Percentiles rank a stretch among this genome's conserved stretches.
Conservation (phyloP, 2,329 filamentous ascomycete species). For the Claviceps quebecensis region DNA sequence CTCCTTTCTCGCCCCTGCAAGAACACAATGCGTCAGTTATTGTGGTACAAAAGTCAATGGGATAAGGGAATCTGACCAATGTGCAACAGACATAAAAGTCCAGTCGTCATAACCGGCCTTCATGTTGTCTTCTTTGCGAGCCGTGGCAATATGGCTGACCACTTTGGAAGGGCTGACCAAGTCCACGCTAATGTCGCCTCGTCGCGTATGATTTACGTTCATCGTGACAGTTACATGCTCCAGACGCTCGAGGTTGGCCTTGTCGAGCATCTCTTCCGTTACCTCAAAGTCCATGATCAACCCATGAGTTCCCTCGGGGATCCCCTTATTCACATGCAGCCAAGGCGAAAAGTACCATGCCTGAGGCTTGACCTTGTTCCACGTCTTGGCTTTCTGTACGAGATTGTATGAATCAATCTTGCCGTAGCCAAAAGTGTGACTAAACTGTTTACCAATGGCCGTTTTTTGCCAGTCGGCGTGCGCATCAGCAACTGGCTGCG, state of each 20-base stretch:
- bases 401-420: slow-evolving; percentile 82
- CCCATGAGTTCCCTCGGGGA: slow-evolving; percentile 75
- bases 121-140: slow-evolving; percentile 55
- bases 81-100: slow-evolving; percentile 98
- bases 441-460: slow-evolving; percentile 70
- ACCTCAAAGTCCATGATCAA: slow-evolving; percentile 70
- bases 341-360: slow-evolving; percentile 90
- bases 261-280: slow-evolving; percentile 63
- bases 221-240: slow-evolving; percentile 97
- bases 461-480: slow-evolving; percentile 69
- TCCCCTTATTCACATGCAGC: slow-evolving; percentile 73
- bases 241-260: slow-evolving; percentile 70
- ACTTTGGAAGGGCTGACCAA: slow-evolving; percentile 71
- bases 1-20: slow-evolving; percentile 66
- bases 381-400: slow-evolving; percentile 73
- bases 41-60: not conserved
- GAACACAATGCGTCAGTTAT: not conserved
- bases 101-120: slow-evolving; percentile 71
- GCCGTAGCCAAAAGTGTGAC: slow-evolving; percentile 89
- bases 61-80: slow-evolving; percentile 50
- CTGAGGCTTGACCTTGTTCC: slow-evolving; percentile 84
- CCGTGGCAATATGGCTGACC: slow-evolving; percentile 68
- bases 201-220: slow-evolving; percentile 78
- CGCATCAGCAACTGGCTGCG: slow-evolving; percentile 61
- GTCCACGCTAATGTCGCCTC: slow-evolving; percentile 87